Evolutionary conservation across 2,329 filamentous ascomycete species (phyloP).

Genomic region (Tympanopsis confertula): DNA sequence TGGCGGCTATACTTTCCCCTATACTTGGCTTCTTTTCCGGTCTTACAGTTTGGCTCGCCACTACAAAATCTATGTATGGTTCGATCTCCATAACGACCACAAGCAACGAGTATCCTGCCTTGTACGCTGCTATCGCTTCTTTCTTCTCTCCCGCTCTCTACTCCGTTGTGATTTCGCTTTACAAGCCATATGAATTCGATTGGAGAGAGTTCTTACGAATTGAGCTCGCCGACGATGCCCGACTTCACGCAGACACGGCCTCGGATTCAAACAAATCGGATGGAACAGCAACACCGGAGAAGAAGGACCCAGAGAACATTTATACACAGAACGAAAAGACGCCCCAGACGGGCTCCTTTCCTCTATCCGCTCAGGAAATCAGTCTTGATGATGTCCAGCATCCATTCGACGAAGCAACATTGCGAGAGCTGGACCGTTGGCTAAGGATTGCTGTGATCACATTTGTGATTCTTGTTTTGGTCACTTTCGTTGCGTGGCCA

Average conservation of each 20-base stretch:
- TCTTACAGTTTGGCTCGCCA: constrained; percentile 28
- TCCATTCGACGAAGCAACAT: constrained; percentile 23
- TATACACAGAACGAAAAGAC: constrained; percentile 2
- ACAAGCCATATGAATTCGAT: constrained; percentile 23
- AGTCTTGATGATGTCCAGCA: constrained; percentile 27
- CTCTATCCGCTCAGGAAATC: constrained; percentile 1
- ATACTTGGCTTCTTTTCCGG: constrained; percentile 30
- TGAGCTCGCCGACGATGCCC: constrained; percentile 27
- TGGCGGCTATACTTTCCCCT: constrained; percentile 20
- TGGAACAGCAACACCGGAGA: constrained; percentile 1
- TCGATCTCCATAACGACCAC: constrained; percentile 26
- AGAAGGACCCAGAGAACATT: constrained; percentile 3
- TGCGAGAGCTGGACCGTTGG: constrained; percentile 21
- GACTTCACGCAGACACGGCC: constrained; percentile 7
- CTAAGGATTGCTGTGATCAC: constrained; percentile 24
- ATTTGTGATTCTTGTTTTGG: constrained; percentile 26
- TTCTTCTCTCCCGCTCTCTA: constrained; percentile 32
- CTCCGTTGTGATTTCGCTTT: constrained; percentile 29
- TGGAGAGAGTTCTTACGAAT: constrained; percentile 32
- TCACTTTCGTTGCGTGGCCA: constrained; percentile 34
- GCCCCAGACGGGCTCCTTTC: constrained; percentile 1
- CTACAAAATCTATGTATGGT: constrained; percentile 23
- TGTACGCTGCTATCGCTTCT: constrained; percentile 30
- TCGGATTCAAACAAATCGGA: constrained; percentile 2
- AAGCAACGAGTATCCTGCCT: constrained; percentile 22